phyloP scores from a whole-genome alignment of 2,329 filamentous ascomycete genomes.

The Fusarium globosum region DNA sequence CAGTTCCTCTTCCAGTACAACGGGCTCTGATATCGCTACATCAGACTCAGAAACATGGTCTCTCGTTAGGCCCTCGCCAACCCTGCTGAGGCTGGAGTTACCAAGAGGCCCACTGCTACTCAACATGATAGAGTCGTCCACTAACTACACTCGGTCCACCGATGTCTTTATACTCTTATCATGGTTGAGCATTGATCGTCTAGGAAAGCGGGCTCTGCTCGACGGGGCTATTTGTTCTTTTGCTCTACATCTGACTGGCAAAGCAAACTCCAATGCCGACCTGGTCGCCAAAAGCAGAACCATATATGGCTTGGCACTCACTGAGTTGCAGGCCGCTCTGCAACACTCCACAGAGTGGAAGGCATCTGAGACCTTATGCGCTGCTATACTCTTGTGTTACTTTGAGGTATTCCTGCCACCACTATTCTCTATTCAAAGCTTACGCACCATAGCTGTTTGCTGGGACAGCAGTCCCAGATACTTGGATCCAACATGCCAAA shows the following conservation, averaged over 20 bases:
- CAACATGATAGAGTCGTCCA: conserved; percentile 46
- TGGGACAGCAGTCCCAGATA: conserved; percentile 50
- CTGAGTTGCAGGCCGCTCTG: conserved; percentile 50
- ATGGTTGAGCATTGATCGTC: conserved; percentile 43
- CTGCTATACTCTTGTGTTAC: conserved; percentile 54
- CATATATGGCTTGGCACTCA: conserved; percentile 53
- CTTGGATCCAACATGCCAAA: conserved; percentile 54
- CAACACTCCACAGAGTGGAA: conserved; percentile 53
- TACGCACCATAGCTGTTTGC: conserved; percentile 52
- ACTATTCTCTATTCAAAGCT: conserved; percentile 11
- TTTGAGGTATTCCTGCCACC: conserved; percentile 49
- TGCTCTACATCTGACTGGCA: conserved; percentile 53
- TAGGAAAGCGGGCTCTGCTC: conserved; percentile 51
- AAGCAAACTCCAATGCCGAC: conserved; percentile 45
- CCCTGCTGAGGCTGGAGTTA: conserved; percentile 27
- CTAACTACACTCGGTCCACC: conserved; percentile 31
- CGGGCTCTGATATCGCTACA: conserved; percentile 19
- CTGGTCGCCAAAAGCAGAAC: conserved; percentile 50
- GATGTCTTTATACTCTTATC: conserved; percentile 43
- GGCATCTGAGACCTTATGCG: conserved; percentile 54
- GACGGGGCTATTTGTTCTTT: conserved; percentile 54
- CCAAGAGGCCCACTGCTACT: conserved; percentile 48
- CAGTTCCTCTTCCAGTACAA: conserved; percentile 22
- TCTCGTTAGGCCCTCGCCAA: conserved; percentile 19
- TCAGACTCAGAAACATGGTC: not conserved